Evolutionary conservation across 192 early-diverging fungal genomes (phyloP).

Genomic region (Gaertneriomyces semiglobifer): DNA sequence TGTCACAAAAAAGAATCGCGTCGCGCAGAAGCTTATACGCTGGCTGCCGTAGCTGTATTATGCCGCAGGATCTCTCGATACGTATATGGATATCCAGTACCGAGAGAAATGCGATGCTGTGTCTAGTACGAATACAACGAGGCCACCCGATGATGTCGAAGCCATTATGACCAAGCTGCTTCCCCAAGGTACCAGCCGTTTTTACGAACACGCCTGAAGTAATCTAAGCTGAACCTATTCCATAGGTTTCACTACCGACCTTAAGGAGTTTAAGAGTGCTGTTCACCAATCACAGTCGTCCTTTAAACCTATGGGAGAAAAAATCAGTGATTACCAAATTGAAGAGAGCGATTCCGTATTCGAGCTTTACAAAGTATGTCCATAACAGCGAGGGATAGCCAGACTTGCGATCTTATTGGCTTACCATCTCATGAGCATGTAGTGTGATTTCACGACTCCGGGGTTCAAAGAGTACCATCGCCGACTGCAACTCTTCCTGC

Average conservation of each 20-base stretch:
- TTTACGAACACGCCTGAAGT: background rate
- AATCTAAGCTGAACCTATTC: background rate
- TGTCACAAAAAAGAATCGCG: background rate
- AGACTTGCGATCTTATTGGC: background rate
- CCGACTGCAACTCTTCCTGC: conserved; percentile 72
- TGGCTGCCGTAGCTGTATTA: conserved; percentile 61
- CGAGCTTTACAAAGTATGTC: conserved; percentile 70
- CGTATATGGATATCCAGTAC: conserved; percentile 66
- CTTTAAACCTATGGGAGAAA: conserved; percentile 78
- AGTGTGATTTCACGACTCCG: conserved; percentile 61
- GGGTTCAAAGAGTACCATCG: conserved; percentile 74
- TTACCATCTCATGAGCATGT: background rate
- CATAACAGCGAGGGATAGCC: background rate
- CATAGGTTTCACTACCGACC: conserved; percentile 49
- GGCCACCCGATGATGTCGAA: conserved; percentile 50
- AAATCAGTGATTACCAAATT: conserved; percentile 65
- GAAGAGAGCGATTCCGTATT: conserved; percentile 43
- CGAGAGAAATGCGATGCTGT: conserved; percentile 58
- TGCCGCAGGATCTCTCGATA: conserved; percentile 71
- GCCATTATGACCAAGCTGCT: conserved; percentile 50
- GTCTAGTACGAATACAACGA: conserved; percentile 26
- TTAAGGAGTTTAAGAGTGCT: conserved; percentile 58
- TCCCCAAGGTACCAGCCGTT: conserved; percentile 43
- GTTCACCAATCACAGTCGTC: conserved; percentile 57
- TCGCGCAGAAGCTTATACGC: no score